Percentiles rank a stretch among this genome's conserved stretches.
Conservation (phyloP, 805 yeast species). For the Schwanniomyces sp. region DNA sequence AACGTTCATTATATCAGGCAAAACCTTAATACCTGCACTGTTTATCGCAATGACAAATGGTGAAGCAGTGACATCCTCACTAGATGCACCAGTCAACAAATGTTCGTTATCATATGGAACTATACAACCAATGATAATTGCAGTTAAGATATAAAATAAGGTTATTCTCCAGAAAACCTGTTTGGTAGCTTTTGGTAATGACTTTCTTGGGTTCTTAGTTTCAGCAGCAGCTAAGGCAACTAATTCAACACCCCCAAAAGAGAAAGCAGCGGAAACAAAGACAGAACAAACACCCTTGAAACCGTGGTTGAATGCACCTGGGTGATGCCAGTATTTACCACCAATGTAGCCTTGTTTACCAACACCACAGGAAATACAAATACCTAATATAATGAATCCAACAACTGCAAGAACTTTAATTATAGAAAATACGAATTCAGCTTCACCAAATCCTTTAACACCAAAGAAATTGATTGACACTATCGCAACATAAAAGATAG, state of each 20-base stretch:
- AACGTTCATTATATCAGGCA: slow-evolving; percentile 73
- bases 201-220: slow-evolving; percentile 36
- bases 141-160: slow-evolving; percentile 35
- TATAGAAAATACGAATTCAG: slow-evolving; percentile 31
- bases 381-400: slow-evolving; percentile 37
- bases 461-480: slow-evolving; percentile 32
- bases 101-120: slow-evolving; percentile 52
- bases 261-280: slow-evolving; percentile 37
- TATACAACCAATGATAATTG: slow-evolving; percentile 35
- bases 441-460: slow-evolving; percentile 39
- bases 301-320: slow-evolving; percentile 37
- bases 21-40: slow-evolving; percentile 58
- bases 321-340: slow-evolving; percentile 27
- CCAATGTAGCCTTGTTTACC: slow-evolving; percentile 41
- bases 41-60: slow-evolving; percentile 75
- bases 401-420: slow-evolving; percentile 34
- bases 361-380: slow-evolving; percentile 37
- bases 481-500: slow-evolving; percentile 30
- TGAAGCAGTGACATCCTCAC: slow-evolving; percentile 57
- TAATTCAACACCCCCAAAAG: slow-evolving; percentile 38
- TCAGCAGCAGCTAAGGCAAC: slow-evolving; percentile 42
- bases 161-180: slow-evolving; percentile 46
- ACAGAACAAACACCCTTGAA: slow-evolving; percentile 39
- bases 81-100: slow-evolving; percentile 49
- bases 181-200: slow-evolving; percentile 41